phyloP scores from a whole-genome alignment of 164 flowering plant species.

The Kingdonia uniflora region DNA sequence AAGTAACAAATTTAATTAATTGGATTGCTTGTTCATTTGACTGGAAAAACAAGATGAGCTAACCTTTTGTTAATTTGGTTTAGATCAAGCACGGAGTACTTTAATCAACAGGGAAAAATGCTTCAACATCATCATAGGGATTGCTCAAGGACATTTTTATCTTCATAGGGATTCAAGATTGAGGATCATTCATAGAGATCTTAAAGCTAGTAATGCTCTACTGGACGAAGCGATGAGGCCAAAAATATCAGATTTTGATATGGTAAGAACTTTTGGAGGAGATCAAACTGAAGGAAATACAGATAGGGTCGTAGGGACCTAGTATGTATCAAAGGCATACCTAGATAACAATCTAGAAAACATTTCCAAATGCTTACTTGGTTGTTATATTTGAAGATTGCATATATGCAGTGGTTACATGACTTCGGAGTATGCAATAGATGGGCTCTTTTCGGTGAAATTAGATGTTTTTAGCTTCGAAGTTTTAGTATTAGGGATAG shows the following conservation, averaged over 20 bases:
- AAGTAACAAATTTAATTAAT: neutral
- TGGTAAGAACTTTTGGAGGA: slow-evolving; percentile 24
- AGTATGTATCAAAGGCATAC: slow-evolving; percentile 22
- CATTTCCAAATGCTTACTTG: neutral
- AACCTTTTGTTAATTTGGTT: neutral
- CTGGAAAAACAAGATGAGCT: neutral
- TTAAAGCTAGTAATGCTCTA: slow-evolving; percentile 29
- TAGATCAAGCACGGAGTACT: slow-evolving; percentile 5
- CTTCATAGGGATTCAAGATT: slow-evolving; percentile 28
- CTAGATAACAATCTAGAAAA: too few relatives aligned
- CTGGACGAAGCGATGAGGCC: slow-evolving; percentile 26
- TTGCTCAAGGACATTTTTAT: slow-evolving; percentile 17
- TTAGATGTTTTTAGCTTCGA: slow-evolving; percentile 35
- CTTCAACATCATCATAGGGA: slow-evolving; percentile 17
- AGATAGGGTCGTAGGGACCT: slow-evolving; percentile 27
- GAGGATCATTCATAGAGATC: slow-evolving; percentile 30
- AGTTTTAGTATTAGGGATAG: slow-evolving; percentile 23
- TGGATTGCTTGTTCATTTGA: neutral
- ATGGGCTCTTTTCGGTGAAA: slow-evolving; percentile 25
- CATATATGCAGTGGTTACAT: slow-evolving; percentile 13
- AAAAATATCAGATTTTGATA: slow-evolving; percentile 31
- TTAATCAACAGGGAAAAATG: slow-evolving; percentile 21
- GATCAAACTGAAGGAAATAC: slow-evolving; percentile 23
- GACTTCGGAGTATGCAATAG: slow-evolving; percentile 30
- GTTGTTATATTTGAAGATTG: neutral